Evolutionary conservation across 75 land plant species (phyloP).

Genomic region (Cunninghamia lanceolata): DNA sequence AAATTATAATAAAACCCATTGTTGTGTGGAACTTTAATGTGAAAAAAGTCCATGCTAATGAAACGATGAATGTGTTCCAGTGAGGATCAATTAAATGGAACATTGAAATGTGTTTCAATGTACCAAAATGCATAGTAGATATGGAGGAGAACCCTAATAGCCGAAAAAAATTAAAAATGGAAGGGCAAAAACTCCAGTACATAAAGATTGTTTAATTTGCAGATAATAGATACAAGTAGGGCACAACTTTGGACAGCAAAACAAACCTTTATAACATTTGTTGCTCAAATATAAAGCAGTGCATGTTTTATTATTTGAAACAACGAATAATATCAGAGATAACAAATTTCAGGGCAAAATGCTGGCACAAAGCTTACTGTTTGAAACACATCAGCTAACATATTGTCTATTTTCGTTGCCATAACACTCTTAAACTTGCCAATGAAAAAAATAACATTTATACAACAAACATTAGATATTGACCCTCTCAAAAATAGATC

Average conservation of each 20-base stretch:
- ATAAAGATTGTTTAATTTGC: not conserved
- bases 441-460: too few relatives aligned
- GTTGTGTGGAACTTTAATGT: not conserved
- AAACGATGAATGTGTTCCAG: not conserved
- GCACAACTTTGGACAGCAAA: not conserved
- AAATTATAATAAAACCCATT: not conserved
- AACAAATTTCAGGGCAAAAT: not conserved
- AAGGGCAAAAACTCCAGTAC: not conserved
- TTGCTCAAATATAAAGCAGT: not conserved
- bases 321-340: not conserved
- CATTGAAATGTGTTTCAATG: not conserved
- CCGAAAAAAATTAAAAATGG: not conserved
- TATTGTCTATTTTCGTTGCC: too few relatives aligned
- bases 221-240: not conserved
- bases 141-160: not conserved
- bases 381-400: not conserved
- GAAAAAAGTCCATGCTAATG: not conserved
- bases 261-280: not conserved
- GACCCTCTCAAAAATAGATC: too few relatives aligned
- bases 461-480: too few relatives aligned
- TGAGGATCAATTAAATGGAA: not conserved
- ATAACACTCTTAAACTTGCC: too few relatives aligned
- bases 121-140: not conserved
- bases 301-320: not conserved
- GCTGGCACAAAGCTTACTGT: not conserved